Conservation (phyloP, 164 flowering plant genomes). For the Piper betle region DNA sequence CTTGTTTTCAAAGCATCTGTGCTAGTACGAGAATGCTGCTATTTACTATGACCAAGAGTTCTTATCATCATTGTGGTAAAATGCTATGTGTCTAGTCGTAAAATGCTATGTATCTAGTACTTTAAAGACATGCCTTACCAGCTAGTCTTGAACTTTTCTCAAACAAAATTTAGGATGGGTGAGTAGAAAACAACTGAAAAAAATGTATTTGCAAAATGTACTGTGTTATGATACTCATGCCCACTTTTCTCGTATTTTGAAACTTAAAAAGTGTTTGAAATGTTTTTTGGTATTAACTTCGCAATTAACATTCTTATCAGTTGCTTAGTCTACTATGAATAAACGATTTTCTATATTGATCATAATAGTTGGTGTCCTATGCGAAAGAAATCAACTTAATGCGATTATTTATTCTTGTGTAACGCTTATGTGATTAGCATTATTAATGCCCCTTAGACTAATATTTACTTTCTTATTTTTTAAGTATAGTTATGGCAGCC, state of each 20-base stretch:
- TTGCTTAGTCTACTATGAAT: no score
- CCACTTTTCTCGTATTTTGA: no score
- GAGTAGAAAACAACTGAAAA: not conserved
- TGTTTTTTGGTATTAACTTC: no score
- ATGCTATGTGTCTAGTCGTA: not conserved
- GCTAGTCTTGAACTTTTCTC: not conserved
- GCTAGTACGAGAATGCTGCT: not conserved
- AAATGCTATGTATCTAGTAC: not conserved
- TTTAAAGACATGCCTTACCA: not conserved
- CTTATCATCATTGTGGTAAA: not conserved
- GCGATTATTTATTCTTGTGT: not conserved
- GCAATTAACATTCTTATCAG: no score
- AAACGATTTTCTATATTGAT: no score
- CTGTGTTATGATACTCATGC: no score
- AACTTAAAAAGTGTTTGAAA: no score
- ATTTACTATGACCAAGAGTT: no score
- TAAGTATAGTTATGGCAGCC: constrained; percentile 86
- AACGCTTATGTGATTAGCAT: not conserved
- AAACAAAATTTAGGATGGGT: not conserved
- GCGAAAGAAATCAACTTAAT: no score
- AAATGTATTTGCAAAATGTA: not conserved
- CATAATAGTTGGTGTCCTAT: no score
- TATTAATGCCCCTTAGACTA: not conserved
- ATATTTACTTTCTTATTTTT: not conserved
- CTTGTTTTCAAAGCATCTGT: not conserved